phyloP scores from a whole-genome alignment of 2,329 filamentous ascomycete genomes.

The Penicillium corylophilum region DNA sequence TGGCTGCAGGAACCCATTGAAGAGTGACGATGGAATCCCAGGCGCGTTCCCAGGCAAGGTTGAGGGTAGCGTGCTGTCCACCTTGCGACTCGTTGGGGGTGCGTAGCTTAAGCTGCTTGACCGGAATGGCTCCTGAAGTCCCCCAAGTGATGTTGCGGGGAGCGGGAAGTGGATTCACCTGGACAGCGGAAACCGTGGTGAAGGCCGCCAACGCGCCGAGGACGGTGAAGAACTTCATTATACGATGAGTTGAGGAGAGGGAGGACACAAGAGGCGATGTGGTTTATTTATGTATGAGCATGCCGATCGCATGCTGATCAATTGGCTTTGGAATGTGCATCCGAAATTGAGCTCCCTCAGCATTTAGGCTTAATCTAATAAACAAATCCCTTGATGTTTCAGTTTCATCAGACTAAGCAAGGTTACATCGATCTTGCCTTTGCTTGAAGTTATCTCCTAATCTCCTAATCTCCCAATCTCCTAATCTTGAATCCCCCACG shows the following conservation, averaged over 20 bases:
- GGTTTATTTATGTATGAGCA: slow-evolving; percentile 19
- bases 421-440: slow-evolving; percentile 11
- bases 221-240: slow-evolving; percentile 29
- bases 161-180: slow-evolving; percentile 56
- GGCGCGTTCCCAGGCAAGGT: slow-evolving; percentile 52
- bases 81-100: slow-evolving; percentile 30
- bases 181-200: slow-evolving; percentile 45
- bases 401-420: slow-evolving; percentile 3
- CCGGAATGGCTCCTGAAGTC: slow-evolving; percentile 48
- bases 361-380: neutral
- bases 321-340: neutral
- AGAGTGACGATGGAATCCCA: slow-evolving; percentile 49
- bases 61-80: slow-evolving; percentile 35
- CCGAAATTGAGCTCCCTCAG: neutral
- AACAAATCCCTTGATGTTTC: slow-evolving; percentile 14
- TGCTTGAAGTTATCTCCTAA: no score
- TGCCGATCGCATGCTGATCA: slow-evolving; percentile 20
- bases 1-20: slow-evolving; percentile 55
- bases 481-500: neutral
- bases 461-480: slow-evolving; percentile 1
- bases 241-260: slow-evolving; percentile 1
- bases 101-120: slow-evolving; percentile 43
- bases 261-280: neutral
- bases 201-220: slow-evolving; percentile 33
- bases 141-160: slow-evolving; percentile 56